These are phyloP conservation scores for Viola odorata DNA, from an alignment of 345 rosid genomes.

Conservation along the genomic window DNA sequence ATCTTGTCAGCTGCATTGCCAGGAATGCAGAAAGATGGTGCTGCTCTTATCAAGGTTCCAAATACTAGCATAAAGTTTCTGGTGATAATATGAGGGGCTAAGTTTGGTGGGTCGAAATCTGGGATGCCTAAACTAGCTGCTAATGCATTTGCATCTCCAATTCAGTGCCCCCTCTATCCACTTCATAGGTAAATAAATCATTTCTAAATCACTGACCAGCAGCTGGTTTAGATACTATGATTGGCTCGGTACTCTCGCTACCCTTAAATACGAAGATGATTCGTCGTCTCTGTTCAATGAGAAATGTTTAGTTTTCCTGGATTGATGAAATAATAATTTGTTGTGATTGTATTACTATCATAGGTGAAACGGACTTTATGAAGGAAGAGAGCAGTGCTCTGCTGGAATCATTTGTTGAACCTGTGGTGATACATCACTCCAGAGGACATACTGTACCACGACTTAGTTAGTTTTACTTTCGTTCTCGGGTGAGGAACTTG, in stretches of 20 bases:
- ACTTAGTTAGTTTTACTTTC: neutral
- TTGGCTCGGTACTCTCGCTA: no score
- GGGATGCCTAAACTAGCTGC: conserved; percentile 9
- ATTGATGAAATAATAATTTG: no score
- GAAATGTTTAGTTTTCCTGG: no score
- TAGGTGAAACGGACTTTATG: conserved; percentile 19
- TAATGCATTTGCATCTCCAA: conserved; percentile 11
- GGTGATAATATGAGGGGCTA: conserved; percentile 13
- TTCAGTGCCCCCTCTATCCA: conserved; percentile 14
- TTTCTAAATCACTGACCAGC: no score
- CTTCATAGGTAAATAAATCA: neutral
- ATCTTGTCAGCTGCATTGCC: conserved; percentile 9
- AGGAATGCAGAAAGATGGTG: conserved; percentile 17
- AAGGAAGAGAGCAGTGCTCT: conserved; percentile 15
- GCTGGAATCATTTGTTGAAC: conserved; percentile 25
- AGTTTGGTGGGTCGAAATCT: conserved; percentile 13
- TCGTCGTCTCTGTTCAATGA: no score
- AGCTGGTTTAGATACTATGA: no score
- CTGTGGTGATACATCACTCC: conserved; percentile 17
- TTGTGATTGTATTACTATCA: neutral
- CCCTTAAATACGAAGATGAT: no score
- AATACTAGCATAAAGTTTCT: conserved; percentile 17
- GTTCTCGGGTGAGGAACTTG: no score
- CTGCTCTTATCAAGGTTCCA: conserved; percentile 13
- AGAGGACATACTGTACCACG: conserved; percentile 25